Evolutionary conservation across 2,329 filamentous ascomycete genomes (phyloP), one percentile per base, ranked within the genome.

Genomic region (Colletotrichum neosansevieriae): DNA sequence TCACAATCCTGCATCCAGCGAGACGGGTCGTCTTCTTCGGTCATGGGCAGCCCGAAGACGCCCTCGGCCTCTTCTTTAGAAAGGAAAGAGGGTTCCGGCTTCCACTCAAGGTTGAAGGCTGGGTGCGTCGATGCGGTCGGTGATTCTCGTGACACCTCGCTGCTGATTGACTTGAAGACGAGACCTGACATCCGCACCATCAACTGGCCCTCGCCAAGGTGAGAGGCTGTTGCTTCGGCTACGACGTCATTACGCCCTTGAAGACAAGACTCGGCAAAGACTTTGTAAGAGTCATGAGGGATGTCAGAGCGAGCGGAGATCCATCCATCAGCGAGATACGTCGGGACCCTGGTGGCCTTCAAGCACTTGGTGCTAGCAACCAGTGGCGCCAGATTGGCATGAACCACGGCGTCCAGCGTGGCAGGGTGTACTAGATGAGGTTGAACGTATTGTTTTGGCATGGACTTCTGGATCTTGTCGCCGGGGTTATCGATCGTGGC

Each of bases 341-440:
- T 67, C 2, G 67, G 68, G 5, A 71, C 69, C 12, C 62, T 61
- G 9, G 68, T 62, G 9, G 54, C 29, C 7, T 38, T 38, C 4
- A 56, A 17, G n/a, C 58, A 15, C n/a, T 53, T 32, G 21, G 59
- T 17, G 36, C 42, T 53, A n/a, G 47, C 49, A 17, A 50, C 58
- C 2, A 71, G 21, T 2, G 63, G 45, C 6, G 76, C 67, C 6
- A 71, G 36, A n/a, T 65, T 51, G 57, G 63, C 67, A 38, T 81
- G 79, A 5, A 80, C 75, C 0, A 79, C 56, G 15, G 74, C 71
- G 53, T 81, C 79, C 2, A 81, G 67, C 0, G 79, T 74, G 15
- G 75, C 72, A 2, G 79, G 79, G 60, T 81, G 79, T 2, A 81
- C 75, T 6, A 79, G 45, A 69, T 78, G 75, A 21, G 72, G 72